A percentile compares a stretch with the other conserved stretches of the same genome.
Conservation (phyloP, 768 basidiomycete species). For the Boletus reticulatus region DNA sequence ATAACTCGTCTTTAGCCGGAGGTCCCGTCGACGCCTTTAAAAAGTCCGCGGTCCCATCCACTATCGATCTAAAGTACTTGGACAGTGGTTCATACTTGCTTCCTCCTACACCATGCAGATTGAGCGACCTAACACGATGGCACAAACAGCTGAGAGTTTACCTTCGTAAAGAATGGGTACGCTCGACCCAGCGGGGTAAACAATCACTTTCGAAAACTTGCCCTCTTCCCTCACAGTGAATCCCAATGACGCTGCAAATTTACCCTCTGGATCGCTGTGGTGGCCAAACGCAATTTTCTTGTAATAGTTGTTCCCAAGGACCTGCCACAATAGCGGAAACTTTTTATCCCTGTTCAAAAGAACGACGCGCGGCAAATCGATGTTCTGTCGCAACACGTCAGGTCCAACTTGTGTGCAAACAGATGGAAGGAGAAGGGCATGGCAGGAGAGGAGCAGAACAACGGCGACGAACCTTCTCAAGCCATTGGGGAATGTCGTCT, state of each 20-base stretch:
- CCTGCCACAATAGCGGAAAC: slow-evolving; percentile 78
- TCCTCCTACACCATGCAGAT: slow-evolving; percentile 42
- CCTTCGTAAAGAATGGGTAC: slow-evolving; percentile 67
- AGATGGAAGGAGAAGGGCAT: background rate
- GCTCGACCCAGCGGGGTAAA: slow-evolving; percentile 63
- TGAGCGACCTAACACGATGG: background rate
- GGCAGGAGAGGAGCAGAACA: background rate
- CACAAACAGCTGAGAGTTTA: slow-evolving; percentile 24
- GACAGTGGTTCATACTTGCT: slow-evolving; percentile 73
- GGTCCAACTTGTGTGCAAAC: background rate
- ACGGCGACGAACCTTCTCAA: slow-evolving; percentile 56
- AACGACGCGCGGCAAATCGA: slow-evolving; percentile 53
- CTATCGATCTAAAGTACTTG: slow-evolving; percentile 68
- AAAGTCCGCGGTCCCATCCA: slow-evolving; percentile 67
- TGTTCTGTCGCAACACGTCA: slow-evolving; percentile 27
- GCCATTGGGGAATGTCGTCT: slow-evolving; percentile 64
- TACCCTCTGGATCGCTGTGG: slow-evolving; percentile 65
- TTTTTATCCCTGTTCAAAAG: slow-evolving; percentile 74
- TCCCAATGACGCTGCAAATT: slow-evolving; percentile 55
- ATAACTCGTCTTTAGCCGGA: slow-evolving; percentile 32
- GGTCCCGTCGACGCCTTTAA: slow-evolving; percentile 37
- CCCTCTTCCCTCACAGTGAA: slow-evolving; percentile 49
- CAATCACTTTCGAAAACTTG: slow-evolving; percentile 63
- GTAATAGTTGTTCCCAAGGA: slow-evolving; percentile 69
- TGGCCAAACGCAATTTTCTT: slow-evolving; percentile 60